Percentiles rank a stretch among this genome's conserved stretches.
Evolutionary conservation across 768 basidiomycete species (phyloP).

Genomic region (Lactifluus piperatus): DNA sequence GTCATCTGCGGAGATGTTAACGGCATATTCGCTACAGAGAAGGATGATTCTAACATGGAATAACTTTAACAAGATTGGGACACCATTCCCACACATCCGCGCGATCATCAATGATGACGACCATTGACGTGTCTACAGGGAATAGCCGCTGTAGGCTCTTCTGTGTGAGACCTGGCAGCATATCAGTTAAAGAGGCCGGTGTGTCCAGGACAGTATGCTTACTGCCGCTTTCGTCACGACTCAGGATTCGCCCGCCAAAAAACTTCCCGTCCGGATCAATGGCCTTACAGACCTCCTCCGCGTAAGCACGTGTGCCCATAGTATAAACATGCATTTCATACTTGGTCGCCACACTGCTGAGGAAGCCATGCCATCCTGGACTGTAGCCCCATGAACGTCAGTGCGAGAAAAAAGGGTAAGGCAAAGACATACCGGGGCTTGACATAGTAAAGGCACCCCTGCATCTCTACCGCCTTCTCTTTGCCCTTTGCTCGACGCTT

Average conservation of each 20-base stretch:
- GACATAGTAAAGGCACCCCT: slow-evolving; percentile 94
- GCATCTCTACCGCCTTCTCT: slow-evolving; percentile 56
- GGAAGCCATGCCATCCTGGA: slow-evolving; percentile 78
- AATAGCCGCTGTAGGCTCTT: slow-evolving; percentile 90
- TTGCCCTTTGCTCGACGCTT: slow-evolving; percentile 44
- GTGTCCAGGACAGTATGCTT: slow-evolving; percentile 28
- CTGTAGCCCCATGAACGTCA: slow-evolving; percentile 29
- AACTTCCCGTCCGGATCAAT: slow-evolving; percentile 83
- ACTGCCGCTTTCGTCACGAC: slow-evolving; percentile 97
- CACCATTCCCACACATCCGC: slow-evolving; percentile 99
- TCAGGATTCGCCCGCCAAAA: slow-evolving; percentile 84
- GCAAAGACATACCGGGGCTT: slow-evolving; percentile 72
- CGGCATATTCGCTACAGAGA: neutral
- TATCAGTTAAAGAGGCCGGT: neutral
- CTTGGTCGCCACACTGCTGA: slow-evolving; percentile 57
- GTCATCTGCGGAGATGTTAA: slow-evolving; percentile 54
- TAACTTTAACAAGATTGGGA: slow-evolving; percentile 92
- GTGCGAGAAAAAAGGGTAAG: slow-evolving; percentile 1
- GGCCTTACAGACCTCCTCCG: slow-evolving; percentile 87
- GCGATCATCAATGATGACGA: slow-evolving; percentile 97
- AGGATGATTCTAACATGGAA: slow-evolving; percentile 68
- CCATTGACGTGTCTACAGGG: slow-evolving; percentile 97
- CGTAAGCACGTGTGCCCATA: slow-evolving; percentile 97
- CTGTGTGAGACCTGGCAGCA: slow-evolving; percentile 39
- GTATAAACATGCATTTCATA: slow-evolving; percentile 99